Base-by-base conservation (phyloP, 192 early-diverging fungal genomes). In the Coemansia javaensis region DNA sequence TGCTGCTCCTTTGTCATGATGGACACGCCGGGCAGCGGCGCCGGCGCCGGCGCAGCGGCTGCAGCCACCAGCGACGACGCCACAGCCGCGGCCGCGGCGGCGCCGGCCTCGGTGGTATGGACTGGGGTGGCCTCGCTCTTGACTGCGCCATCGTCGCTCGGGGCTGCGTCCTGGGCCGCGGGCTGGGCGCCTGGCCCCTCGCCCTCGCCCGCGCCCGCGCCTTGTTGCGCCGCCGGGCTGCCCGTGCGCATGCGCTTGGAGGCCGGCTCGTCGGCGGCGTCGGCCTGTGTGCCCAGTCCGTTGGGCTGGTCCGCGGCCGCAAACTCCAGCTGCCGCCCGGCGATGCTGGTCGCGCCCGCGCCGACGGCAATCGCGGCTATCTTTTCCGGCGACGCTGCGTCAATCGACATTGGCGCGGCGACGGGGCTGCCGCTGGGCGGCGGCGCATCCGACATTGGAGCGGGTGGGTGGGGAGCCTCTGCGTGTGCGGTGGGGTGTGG, bases 1-100 rank as follows among this genome's bases (percentile, higher is more conserved):
- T 87, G 66, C 64, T 96, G 91, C 34, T 91, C 88, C 44, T 81
- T 81, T 34, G 82, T 78, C 79, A 90, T 85, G 17, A 73, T 61
- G 12, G 35, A 53, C 36, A 35, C 22, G 13, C 14, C 15, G 4
- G 41, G n/a, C 32, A 15, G 17, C 11, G 50, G 34, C n/a, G 25
- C 22, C 15, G 42, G 18, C 25, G 18, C 42, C 4, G 32, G 25
- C 8, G n/a, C 24, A 14, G 51, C 9, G n/a, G n/a, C n/a, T n/a
- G n/a, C n/a, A n/a, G n/a, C n/a, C n/a, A n/a, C n/a, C n/a, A n/a
- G n/a, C n/a, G n/a, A n/a, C n/a, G n/a, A n/a, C n/a, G n/a, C n/a
- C n/a, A n/a, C n/a, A n/a, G n/a, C 32, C 32, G 32, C 32, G 2
- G 32, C 32, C 32, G 32, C 32, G 7, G 32, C 7, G 5, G 32